Conservation (phyloP, 305 asterid genomes). For the Fraxinus baroniana region DNA sequence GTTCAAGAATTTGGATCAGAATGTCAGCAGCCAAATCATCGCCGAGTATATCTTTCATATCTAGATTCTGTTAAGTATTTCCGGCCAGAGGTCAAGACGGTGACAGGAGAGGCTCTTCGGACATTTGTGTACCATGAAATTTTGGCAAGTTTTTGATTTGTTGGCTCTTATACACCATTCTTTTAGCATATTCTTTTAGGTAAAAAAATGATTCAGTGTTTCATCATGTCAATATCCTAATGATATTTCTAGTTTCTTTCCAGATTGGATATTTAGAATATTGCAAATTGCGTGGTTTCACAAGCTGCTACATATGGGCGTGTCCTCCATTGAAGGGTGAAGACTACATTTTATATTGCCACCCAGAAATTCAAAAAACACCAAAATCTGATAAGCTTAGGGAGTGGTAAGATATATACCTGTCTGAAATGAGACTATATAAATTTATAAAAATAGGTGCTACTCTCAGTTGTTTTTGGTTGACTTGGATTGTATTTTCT, state of each 20-base stretch:
- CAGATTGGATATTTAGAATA: constrained; percentile 94
- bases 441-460: neutral
- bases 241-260: constrained; percentile 13
- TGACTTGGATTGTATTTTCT: constrained; percentile 21
- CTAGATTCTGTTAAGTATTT: constrained; percentile 97
- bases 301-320: constrained; percentile 98
- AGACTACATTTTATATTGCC: constrained; percentile 95
- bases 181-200: constrained; percentile 2
- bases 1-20: constrained; percentile 99
- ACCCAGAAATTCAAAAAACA: constrained; percentile 98
- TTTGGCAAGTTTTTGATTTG: constrained; percentile 52
- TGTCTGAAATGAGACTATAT: constrained; percentile 12
- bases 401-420: constrained; percentile 68
- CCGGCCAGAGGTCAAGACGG: constrained; percentile 89
- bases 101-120: constrained; percentile 95
- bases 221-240: constrained; percentile 14
- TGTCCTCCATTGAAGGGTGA: constrained; percentile 97
- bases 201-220: neutral
- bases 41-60: constrained; percentile 95
- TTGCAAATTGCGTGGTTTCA: constrained; percentile 91
- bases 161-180: constrained; percentile 7
- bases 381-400: constrained; percentile 97
- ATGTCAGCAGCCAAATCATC: constrained; percentile 94
- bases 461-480: neutral
- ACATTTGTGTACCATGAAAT: constrained; percentile 96